Conservation (phyloP, 495 filamentous ascomycete genomes). For the Xylaria grammica region DNA sequence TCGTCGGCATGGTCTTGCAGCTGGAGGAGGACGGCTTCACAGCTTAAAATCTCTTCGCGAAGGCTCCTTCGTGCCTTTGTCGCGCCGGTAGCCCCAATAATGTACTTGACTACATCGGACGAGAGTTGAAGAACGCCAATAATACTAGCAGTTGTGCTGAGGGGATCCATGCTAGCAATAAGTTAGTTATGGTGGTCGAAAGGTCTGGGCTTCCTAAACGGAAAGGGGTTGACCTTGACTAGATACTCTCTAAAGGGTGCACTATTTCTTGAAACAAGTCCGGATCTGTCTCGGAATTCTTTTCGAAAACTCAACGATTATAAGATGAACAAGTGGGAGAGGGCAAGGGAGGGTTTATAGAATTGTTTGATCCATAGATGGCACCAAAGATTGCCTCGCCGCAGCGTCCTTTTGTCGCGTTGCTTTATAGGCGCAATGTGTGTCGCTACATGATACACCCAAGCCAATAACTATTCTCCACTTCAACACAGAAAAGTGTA, state of each 20-base stretch:
- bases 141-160: background rate
- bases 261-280: background rate
- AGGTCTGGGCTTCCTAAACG: background rate
- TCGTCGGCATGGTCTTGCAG: constrained; percentile 6
- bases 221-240: background rate
- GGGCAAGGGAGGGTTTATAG: too few species aligned
- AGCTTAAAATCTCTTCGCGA: constrained; percentile 2
- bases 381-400: too few species aligned
- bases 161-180: background rate
- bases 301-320: too few species aligned
- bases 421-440: too few species aligned
- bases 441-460: too few species aligned
- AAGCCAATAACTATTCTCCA: too few species aligned
- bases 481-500: too few species aligned
- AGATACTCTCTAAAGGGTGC: too few species aligned
- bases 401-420: too few species aligned
- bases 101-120: background rate
- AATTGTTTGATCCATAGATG: too few species aligned
- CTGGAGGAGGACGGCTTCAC: constrained; percentile 2
- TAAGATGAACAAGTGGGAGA: too few species aligned
- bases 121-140: background rate
- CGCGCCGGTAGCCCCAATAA: background rate
- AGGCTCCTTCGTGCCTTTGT: constrained; percentile 1
- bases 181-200: background rate
- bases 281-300: background rate